Evolutionary conservation across 2,329 filamentous ascomycete species (phyloP).

Genomic region (Trichoderma sp.): DNA sequence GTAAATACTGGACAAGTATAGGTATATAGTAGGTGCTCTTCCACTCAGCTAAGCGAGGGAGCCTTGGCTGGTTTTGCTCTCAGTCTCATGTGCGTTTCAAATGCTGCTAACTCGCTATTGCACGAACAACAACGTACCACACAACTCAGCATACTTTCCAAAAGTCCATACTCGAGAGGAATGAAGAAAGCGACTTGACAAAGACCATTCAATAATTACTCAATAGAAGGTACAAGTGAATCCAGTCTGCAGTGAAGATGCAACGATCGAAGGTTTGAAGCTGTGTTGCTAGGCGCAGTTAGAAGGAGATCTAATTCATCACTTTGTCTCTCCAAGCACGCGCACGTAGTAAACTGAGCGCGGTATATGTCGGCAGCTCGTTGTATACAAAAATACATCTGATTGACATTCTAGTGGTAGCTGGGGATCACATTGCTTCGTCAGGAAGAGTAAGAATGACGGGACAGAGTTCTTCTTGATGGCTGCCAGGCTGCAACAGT

Average conservation of each 20-base stretch:
- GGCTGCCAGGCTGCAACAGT: background rate
- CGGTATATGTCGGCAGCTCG: background rate
- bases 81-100: too few species aligned
- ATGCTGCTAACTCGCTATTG: background rate
- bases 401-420: background rate
- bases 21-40: constrained; percentile 14
- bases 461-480: background rate
- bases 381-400: background rate
- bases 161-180: constrained; percentile 30
- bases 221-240: constrained; percentile 35
- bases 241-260: constrained; percentile 29
- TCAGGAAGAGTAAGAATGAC: background rate
- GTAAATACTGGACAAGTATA: constrained; percentile 26
- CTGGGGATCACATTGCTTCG: background rate
- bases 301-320: background rate
- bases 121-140: background rate
- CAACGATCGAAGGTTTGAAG: constrained; percentile 27
- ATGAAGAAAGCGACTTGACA: constrained; percentile 36
- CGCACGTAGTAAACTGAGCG: background rate
- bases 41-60: background rate
- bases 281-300: constrained; percentile 25
- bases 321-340: background rate
- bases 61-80: background rate
- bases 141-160: constrained; percentile 11
- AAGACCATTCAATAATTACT: constrained; percentile 27